A percentile compares a stretch with the other conserved stretches of the same genome.
phyloP scores from a whole-genome alignment of 2,329 filamentous ascomycete species.

The Aureobasidium subglaciale region DNA sequence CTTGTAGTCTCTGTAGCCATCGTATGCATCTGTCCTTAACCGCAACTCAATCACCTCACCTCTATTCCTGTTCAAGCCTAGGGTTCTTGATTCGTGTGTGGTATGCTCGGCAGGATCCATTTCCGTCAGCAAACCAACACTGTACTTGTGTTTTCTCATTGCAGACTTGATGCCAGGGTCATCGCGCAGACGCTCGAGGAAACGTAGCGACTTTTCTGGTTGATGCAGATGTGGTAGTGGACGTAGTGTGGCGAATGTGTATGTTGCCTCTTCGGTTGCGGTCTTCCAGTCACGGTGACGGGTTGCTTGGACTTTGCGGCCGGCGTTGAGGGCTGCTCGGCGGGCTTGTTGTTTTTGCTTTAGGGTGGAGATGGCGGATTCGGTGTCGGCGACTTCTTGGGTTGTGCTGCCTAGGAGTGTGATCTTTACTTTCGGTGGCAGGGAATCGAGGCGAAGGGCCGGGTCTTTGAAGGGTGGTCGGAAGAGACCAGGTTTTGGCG shows the following conservation, averaged over 20 bases:
- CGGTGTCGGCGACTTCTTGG: slow-evolving; percentile 52
- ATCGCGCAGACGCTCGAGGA: slow-evolving; percentile 67
- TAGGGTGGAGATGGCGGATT: slow-evolving; percentile 44
- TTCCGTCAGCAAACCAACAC: slow-evolving; percentile 80
- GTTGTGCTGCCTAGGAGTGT: slow-evolving; percentile 58
- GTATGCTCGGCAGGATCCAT: slow-evolving; percentile 89
- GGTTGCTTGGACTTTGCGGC: slow-evolving; percentile 29
- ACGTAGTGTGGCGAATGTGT: slow-evolving; percentile 73
- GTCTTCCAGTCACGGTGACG: slow-evolving; percentile 40
- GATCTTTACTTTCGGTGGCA: slow-evolving; percentile 51
- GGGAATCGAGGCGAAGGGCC: slow-evolving; percentile 40
- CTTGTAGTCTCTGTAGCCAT: slow-evolving; percentile 88
- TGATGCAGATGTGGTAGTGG: slow-evolving; percentile 72
- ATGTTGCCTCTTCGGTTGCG: slow-evolving; percentile 53
- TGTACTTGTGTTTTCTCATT: slow-evolving; percentile 81
- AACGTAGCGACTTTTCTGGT: slow-evolving; percentile 61
- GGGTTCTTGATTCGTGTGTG: slow-evolving; percentile 68
- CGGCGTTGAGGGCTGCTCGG: slow-evolving; percentile 33
- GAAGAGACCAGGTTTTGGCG: slow-evolving; percentile 57
- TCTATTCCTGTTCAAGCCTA: slow-evolving; percentile 79
- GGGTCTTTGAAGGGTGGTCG: slow-evolving; percentile 59
- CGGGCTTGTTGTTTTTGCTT: slow-evolving; percentile 39
- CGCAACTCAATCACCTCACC: slow-evolving; percentile 89
- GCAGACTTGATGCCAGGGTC: slow-evolving; percentile 78
- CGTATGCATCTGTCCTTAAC: slow-evolving; percentile 85